Percentiles rank a stretch among this genome's conserved stretches.
Evolutionary conservation across 495 filamentous ascomycete genomes (phyloP).

Genomic region (Lepraria neglecta): DNA sequence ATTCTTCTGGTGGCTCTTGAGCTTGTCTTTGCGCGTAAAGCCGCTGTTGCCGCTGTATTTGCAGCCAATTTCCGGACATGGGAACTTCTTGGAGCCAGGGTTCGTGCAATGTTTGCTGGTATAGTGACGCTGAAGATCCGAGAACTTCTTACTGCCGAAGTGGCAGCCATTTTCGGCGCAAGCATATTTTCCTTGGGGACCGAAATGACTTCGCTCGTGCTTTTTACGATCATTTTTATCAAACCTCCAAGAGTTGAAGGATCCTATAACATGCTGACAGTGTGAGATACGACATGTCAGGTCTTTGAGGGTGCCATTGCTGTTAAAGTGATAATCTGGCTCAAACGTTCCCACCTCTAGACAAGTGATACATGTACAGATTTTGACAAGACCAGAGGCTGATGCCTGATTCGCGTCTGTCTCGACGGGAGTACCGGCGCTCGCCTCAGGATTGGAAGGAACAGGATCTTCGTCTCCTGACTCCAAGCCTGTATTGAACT

Average conservation of each 20-base stretch:
- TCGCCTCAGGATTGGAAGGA: no score
- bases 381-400: background rate
- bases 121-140: conserved; percentile 14
- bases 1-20: conserved; percentile 12
- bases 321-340: no score
- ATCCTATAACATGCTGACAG: background rate
- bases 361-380: conserved; percentile 1
- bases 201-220: conserved; percentile 3
- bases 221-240: background rate
- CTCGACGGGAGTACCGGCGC: no score
- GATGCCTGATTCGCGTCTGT: no score
- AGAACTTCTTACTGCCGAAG: background rate
- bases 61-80: conserved; percentile 15
- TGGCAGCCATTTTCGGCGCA: conserved; percentile 11
- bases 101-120: conserved; percentile 8
- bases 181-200: background rate
- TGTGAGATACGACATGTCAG: background rate
- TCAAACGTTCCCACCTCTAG: background rate
- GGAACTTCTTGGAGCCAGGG: background rate
- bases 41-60: conserved; percentile 13
- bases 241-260: background rate
- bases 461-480: no score
- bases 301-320: no score
- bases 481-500: no score
- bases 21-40: conserved; percentile 22